Evolutionary conservation across 2,329 filamentous ascomycete species (phyloP), one percentile per base, ranked within the genome.

Genomic region (Stemphylium beticola): DNA sequence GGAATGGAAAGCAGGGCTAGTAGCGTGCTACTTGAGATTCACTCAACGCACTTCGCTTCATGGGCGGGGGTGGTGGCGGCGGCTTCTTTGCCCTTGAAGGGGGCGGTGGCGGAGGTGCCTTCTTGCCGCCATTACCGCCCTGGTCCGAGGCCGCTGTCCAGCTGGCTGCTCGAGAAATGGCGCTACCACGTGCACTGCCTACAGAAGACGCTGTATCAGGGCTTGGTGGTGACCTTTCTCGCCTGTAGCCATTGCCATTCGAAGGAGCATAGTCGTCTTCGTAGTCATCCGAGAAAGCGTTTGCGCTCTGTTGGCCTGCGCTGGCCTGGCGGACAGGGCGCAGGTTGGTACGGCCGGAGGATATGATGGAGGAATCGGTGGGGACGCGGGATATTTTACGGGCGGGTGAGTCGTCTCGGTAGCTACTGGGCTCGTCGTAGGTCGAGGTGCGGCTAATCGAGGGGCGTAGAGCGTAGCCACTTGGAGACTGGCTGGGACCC

Each of bases 11-110:
- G 10, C 18, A 32, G 22, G 26, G 54, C 61, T 67, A 74, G 64
- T 74, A 74, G 68, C 70, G 69, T 50, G 71, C 68, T 42, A 73
- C 59, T 60, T 73, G 70, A 46, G 69, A 70, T 52, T 71, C 66
- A 64, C 78, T 81, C 66, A 81, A 69, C 57, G 77, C 78, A 72
- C 77, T 81, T 61, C 85, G 77, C 79, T 88, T 88, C 76, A 86
- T 82, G 18, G 87, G 86, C 10, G 84, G 85, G 18, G 85, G 86
- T 33, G 85, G 85, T 55, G 86, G 85, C 18, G 84, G 82, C 11
- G 86, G 85, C 73, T 89, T 89, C 79, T 88, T 89, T 32, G 83
- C 76, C 67, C 86, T 77, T 18, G 82, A 83, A 20, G 86, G 87
- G 24, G 87, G 86, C 17, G 87, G 86, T 41, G 85, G 83, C 17